phyloP scores from a whole-genome alignment of 805 yeast species.

The Saturnispora hagleri region DNA sequence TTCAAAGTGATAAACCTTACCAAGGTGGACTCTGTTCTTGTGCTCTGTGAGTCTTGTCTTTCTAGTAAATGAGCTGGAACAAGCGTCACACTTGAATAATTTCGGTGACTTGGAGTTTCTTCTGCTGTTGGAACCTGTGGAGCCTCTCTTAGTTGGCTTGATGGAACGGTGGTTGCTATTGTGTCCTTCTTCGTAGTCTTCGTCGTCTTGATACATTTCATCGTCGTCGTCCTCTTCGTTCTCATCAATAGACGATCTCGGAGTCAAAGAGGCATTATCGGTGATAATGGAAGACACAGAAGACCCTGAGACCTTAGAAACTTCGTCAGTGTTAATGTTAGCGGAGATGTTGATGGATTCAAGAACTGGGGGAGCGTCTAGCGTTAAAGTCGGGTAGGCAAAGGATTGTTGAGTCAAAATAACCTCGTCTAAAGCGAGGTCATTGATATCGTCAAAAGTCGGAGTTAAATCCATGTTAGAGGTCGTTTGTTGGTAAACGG shows the following conservation, averaged over 20 bases:
- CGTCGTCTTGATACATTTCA: neutral
- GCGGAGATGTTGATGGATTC: neutral
- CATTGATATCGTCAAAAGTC: neutral
- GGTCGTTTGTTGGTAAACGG: neutral
- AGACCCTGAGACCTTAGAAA: neutral
- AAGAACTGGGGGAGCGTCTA: conserved; percentile 2
- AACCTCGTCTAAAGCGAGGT: conserved; percentile 6
- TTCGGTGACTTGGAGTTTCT: conserved; percentile 8
- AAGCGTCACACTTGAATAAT: conserved; percentile 17
- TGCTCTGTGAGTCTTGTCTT: conserved; percentile 23
- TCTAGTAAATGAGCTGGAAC: conserved; percentile 21
- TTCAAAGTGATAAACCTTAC: conserved; percentile 13
- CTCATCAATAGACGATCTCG: conserved; percentile 1
- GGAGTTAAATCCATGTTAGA: neutral
- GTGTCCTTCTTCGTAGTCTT: neutral
- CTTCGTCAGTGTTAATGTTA: neutral
- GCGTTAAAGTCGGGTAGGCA: neutral
- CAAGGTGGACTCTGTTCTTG: conserved; percentile 17
- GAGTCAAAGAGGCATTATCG: neutral
- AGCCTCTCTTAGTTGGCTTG: neutral
- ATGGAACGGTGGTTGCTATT: neutral
- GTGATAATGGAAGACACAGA: neutral
- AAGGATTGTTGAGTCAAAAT: conserved; percentile 7
- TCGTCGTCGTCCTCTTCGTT: neutral
- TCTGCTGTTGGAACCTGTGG: neutral